Percentiles rank a stretch among this genome's conserved stretches.
Conservation (phyloP, 2,329 filamentous ascomycete genomes). For the Conoideocrella luteorostrata region DNA sequence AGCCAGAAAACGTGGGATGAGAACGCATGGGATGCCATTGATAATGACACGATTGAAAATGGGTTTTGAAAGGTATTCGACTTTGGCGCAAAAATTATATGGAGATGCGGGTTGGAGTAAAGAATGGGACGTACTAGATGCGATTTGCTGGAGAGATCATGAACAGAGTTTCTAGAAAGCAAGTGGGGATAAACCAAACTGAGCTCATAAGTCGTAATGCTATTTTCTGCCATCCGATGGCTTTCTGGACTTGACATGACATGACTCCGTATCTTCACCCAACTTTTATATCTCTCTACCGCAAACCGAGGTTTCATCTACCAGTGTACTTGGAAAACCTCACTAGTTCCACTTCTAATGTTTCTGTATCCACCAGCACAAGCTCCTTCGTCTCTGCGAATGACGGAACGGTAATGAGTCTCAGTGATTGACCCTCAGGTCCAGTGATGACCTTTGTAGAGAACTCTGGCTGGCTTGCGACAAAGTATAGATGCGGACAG, state of each 20-base stretch:
- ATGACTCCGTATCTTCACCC: background rate
- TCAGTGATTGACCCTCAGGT: slow-evolving; percentile 60
- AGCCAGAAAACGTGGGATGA: background rate
- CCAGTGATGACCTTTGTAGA: slow-evolving; percentile 64
- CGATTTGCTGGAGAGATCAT: too few species aligned
- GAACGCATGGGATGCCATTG: background rate
- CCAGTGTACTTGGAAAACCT: slow-evolving; percentile 36
- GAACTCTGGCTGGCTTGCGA: slow-evolving; percentile 77
- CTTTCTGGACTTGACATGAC: too few species aligned
- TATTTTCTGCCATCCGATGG: too few species aligned
- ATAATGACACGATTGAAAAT: background rate
- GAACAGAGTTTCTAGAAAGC: too few species aligned
- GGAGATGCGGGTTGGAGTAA: too few species aligned
- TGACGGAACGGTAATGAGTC: slow-evolving; percentile 75
- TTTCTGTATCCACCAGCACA: slow-evolving; percentile 79
- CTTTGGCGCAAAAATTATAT: too few species aligned
- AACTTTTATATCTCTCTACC: background rate
- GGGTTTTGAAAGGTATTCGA: background rate
- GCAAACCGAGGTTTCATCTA: background rate
- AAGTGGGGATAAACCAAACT: too few species aligned
- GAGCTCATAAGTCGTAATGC: too few species aligned
- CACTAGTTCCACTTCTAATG: slow-evolving; percentile 68
- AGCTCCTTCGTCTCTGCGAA: slow-evolving; percentile 75
- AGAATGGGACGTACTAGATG: too few species aligned
- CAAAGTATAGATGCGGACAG: slow-evolving; percentile 88